phyloP scores from a whole-genome alignment of 2,329 filamentous ascomycete genomes.

The Botrytis pseudocinerea region DNA sequence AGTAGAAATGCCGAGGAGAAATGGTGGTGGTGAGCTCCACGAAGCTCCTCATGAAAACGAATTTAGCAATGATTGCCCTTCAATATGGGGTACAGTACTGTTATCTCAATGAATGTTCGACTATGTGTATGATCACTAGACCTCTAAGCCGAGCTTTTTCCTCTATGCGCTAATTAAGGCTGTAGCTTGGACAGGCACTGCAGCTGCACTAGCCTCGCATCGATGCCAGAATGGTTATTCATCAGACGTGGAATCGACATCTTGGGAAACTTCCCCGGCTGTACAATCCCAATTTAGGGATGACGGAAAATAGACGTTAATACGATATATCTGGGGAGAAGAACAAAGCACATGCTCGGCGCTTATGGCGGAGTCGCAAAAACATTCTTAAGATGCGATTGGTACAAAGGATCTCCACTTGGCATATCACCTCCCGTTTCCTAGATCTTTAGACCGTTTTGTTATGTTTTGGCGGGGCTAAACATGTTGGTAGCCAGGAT shows the following conservation, averaged over 20 bases:
- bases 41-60: background rate
- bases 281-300: background rate
- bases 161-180: background rate
- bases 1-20: background rate
- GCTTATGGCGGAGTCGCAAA: background rate
- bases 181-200: background rate
- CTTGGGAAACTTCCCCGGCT: background rate
- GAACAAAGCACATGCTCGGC: background rate
- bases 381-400: background rate
- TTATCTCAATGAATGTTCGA: background rate
- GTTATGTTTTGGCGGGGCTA: background rate
- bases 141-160: background rate
- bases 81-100: background rate
- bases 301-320: background rate
- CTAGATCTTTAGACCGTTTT: background rate
- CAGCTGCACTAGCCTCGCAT: background rate
- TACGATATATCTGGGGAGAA: constrained; percentile 1
- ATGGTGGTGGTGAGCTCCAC: background rate
- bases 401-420: background rate
- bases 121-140: background rate
- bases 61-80: background rate
- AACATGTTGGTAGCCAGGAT: background rate
- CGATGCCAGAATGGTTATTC: too few species aligned
- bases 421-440: background rate
- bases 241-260: background rate